phyloP scores from a whole-genome alignment of 179 eudicot species.

The Sideroxylon spinosum region DNA sequence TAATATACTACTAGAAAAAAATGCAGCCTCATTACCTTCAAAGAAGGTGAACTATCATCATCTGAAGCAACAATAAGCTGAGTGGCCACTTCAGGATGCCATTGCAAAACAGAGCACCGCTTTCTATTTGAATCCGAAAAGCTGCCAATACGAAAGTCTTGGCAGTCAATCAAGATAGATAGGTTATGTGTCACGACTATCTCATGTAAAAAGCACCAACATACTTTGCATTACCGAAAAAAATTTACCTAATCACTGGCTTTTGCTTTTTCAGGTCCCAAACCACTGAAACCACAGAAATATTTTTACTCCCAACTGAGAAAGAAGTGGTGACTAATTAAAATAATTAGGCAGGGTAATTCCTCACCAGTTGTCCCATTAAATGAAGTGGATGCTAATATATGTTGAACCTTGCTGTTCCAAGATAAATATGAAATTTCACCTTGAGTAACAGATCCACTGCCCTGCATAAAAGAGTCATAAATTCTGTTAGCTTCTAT shows the following conservation, averaged over 20 bases:
- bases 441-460: conserved; percentile 81
- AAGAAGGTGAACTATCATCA: conserved; percentile 81
- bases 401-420: conserved; percentile 91
- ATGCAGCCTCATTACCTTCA: conserved; percentile 50
- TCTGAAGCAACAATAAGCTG: conserved; percentile 95
- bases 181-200: not conserved
- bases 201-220: conserved; percentile 3
- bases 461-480: conserved; percentile 54
- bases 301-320: conserved; percentile 9
- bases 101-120: conserved; percentile 94
- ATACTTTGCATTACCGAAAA: not conserved
- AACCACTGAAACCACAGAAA: conserved; percentile 52
- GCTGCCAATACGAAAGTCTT: conserved; percentile 40
- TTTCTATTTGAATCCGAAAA: conserved; percentile 76
- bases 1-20: not conserved
- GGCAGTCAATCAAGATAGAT: not conserved
- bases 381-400: conserved; percentile 86
- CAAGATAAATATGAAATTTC: conserved; percentile 94
- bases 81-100: conserved; percentile 97
- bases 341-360: not conserved
- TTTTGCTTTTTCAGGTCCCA: conserved; percentile 99
- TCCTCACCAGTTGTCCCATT: conserved; percentile 83
- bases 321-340: conserved; percentile 4
- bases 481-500: conserved; percentile 10
- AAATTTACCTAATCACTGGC: conserved; percentile 75